phyloP scores from a whole-genome alignment of 2,329 filamentous ascomycete genomes.

The Fusarium continuum region DNA sequence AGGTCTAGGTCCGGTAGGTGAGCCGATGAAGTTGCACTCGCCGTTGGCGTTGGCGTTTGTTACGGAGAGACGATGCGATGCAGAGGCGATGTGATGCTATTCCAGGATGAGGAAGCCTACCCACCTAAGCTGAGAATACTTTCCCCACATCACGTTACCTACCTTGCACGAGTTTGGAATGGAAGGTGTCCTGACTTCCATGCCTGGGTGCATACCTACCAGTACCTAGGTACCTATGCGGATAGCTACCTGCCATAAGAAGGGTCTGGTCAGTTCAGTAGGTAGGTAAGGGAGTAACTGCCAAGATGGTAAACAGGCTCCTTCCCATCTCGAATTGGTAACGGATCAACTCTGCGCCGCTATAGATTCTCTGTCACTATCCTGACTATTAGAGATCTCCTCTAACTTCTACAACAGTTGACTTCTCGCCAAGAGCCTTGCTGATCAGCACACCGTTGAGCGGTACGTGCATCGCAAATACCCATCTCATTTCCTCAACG shows the following conservation, averaged over 20 bases:
- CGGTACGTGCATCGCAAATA: slow-evolving; percentile 31
- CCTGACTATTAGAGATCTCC: not conserved
- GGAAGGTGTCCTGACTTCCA: slow-evolving; percentile 17
- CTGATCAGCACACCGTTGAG: slow-evolving; percentile 23
- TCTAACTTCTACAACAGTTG: not conserved
- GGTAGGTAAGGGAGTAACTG: not conserved
- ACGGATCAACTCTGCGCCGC: not conserved
- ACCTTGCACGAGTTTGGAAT: slow-evolving; percentile 28
- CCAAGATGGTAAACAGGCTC: too few relatives aligned
- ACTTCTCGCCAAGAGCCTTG: not conserved
- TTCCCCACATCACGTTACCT: slow-evolving; percentile 23
- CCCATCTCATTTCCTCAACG: slow-evolving; percentile 20
- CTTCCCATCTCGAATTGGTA: not conserved
- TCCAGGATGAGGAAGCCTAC: slow-evolving; percentile 7
- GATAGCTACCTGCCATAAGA: not conserved
- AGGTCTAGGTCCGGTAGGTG: not conserved
- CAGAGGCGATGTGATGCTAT: slow-evolving; percentile 11
- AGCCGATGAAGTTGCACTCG: slow-evolving; percentile 21
- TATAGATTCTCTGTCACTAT: not conserved
- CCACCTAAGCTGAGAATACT: slow-evolving; percentile 4
- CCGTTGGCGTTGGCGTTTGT: slow-evolving; percentile 36
- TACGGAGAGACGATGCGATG: slow-evolving; percentile 15
- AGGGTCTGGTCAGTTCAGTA: not conserved
- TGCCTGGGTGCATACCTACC: slow-evolving; percentile 15
- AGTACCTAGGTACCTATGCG: not conserved